These are phyloP conservation scores for Cucumis variabilis DNA, from an alignment of 331 rosid genomes.

Conservation along the genomic window DNA sequence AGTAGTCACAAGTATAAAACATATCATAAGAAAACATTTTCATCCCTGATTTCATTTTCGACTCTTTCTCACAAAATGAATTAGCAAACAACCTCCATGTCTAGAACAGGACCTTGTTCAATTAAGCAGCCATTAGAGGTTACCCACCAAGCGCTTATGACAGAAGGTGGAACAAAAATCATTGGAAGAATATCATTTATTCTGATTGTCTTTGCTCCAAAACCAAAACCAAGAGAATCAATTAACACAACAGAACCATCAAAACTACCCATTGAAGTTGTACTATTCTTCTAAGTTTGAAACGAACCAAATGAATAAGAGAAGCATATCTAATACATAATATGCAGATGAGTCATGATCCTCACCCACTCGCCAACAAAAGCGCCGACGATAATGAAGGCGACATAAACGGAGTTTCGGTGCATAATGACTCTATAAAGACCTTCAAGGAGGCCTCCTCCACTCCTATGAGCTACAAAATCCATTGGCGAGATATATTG, in stretches of 20 bases:
- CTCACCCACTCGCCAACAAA: slow-evolving; percentile 88
- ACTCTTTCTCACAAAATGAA: too few species aligned
- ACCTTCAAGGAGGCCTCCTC: slow-evolving; percentile 81
- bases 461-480: slow-evolving; percentile 54
- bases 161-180: slow-evolving; percentile 11
- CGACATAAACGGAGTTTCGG: slow-evolving; percentile 89
- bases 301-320: background rate
- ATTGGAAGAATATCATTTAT: slow-evolving; percentile 43
- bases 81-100: too few species aligned
- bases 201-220: slow-evolving; percentile 65
- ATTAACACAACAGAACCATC: background rate
- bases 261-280: background rate
- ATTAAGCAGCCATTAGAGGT: background rate
- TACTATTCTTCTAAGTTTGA: background rate
- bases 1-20: background rate
- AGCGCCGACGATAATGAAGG: slow-evolving; percentile 89
- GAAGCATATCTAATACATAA: background rate
- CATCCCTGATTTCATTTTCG: too few species aligned
- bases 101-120: background rate
- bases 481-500: slow-evolving; percentile 49
- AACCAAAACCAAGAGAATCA: slow-evolving; percentile 37
- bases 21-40: too few species aligned
- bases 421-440: slow-evolving; percentile 89
- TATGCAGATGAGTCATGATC: background rate
- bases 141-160: background rate